Percentiles rank a stretch among this genome's conserved stretches.
Conservation (phyloP, 768 basidiomycete species). For the Lactarius sp. region DNA sequence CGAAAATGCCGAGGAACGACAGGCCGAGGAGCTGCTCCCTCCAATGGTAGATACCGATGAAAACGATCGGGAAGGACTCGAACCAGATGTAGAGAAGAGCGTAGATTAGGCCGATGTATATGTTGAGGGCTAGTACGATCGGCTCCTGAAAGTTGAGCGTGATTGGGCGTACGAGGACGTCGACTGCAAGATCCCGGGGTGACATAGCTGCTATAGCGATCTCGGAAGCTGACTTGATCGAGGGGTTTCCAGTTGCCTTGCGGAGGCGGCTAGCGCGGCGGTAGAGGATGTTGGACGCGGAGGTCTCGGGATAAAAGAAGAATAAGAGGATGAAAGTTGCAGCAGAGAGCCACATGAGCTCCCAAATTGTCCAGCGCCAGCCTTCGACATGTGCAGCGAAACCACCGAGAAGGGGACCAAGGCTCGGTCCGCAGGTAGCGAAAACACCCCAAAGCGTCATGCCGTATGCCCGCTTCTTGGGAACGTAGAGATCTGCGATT, state of each 20-base stretch:
- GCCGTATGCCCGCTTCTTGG: conserved; percentile 29
- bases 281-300: conserved; percentile 30
- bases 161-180: conserved; percentile 33
- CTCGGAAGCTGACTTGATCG: conserved; percentile 30
- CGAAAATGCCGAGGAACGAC: conserved; percentile 30
- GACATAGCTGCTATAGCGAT: conserved; percentile 27
- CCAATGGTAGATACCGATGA: conserved; percentile 34
- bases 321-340: conserved; percentile 31
- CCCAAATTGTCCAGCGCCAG: conserved; percentile 37
- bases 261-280: conserved; percentile 33
- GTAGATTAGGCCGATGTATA: conserved; percentile 35
- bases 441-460: conserved; percentile 32
- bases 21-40: conserved; percentile 31
- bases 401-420: conserved; percentile 34
- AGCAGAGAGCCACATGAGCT: conserved; percentile 34
- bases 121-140: conserved; percentile 31
- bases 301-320: conserved; percentile 34
- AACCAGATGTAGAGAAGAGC: conserved; percentile 35
- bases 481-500: conserved; percentile 28
- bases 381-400: conserved; percentile 33
- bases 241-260: conserved; percentile 31
- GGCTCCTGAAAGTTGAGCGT: conserved; percentile 32
- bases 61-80: conserved; percentile 35
- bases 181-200: conserved; percentile 24
- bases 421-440: conserved; percentile 31